A percentile compares a stretch with the other conserved stretches of the same genome.
Evolutionary conservation across 306 rosid genomes (phyloP).

Genomic region (Sphenostylis stenocarpa): DNA sequence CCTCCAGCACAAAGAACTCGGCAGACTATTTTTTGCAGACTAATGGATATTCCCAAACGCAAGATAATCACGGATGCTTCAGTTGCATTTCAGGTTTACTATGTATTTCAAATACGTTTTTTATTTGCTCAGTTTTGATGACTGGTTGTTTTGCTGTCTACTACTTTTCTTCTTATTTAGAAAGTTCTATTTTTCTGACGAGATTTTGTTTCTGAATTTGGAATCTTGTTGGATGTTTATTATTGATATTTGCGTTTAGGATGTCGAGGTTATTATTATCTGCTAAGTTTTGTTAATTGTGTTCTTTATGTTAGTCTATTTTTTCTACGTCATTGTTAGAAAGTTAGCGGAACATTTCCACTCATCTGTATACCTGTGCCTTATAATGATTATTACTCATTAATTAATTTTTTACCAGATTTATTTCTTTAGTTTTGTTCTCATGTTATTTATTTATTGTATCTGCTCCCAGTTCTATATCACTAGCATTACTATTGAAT

Average conservation of each 20-base stretch:
- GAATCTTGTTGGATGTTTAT: background rate
- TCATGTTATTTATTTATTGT: background rate
- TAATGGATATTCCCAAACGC: slow-evolving; percentile 57
- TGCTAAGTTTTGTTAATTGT: background rate
- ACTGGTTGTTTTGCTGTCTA: slow-evolving; percentile 3
- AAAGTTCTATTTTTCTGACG: background rate
- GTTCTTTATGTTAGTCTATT: background rate
- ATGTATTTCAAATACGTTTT: slow-evolving; percentile 18
- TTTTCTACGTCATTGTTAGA: background rate
- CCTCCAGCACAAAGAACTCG: slow-evolving; percentile 55
- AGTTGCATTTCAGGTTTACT: slow-evolving; percentile 68
- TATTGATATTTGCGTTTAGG: background rate
- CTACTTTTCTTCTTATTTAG: slow-evolving; percentile 4
- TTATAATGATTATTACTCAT: background rate
- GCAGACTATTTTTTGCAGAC: slow-evolving; percentile 56
- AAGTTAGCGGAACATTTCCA: background rate
- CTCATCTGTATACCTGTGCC: background rate
- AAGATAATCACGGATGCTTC: slow-evolving; percentile 63
- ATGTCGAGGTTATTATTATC: background rate
- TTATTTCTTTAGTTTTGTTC: slow-evolving; percentile 13
- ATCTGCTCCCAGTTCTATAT: background rate
- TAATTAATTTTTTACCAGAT: background rate
- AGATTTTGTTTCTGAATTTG: slow-evolving; percentile 12
- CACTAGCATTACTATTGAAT: background rate
- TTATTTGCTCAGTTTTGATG: slow-evolving; percentile 11